Conservation (phyloP, 2,329 filamentous ascomycete genomes). For the Aspergillus eucalypticola region DNA sequence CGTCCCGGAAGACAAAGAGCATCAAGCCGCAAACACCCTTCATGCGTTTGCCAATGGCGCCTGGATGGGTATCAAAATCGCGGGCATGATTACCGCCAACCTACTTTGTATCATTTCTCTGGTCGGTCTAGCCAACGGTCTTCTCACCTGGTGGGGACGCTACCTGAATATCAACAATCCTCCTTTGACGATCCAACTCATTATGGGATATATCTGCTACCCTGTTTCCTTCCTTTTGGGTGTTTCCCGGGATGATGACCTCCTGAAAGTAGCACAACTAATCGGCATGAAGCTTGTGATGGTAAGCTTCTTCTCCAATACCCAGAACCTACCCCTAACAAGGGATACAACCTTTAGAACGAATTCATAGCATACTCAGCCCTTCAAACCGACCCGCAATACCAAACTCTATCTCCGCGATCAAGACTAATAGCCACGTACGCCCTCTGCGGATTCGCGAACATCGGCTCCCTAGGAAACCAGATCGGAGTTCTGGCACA, state of each 20-base stretch:
- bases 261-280: constrained; percentile 73
- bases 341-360: constrained; percentile 51
- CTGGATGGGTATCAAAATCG: constrained; percentile 84
- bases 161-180: constrained; percentile 74
- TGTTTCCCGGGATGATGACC: constrained; percentile 63
- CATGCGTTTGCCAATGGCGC: constrained; percentile 84
- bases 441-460: constrained; percentile 78
- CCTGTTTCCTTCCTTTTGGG: constrained; percentile 80
- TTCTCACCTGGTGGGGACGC: constrained; percentile 80
- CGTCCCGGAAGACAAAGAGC: constrained; percentile 74
- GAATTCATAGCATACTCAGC: constrained; percentile 73
- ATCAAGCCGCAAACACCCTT: constrained; percentile 72
- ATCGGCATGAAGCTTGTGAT: constrained; percentile 85
- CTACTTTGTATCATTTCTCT: constrained; percentile 82
- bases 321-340: constrained; percentile 5
- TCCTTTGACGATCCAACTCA: constrained; percentile 70
- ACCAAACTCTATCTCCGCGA: constrained; percentile 64
- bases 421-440: constrained; percentile 83
- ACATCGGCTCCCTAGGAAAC: constrained; percentile 83
- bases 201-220: constrained; percentile 76
- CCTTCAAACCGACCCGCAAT: constrained; percentile 56
- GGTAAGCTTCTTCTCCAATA: constrained; percentile 40
- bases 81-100: constrained; percentile 75
- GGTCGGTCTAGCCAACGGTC: constrained; percentile 70
- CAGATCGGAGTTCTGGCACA: constrained; percentile 87